Evolutionary conservation across 2,329 filamentous ascomycete species (phyloP), one percentile per base, ranked within the genome.

Genomic region (Fusarium napiforme): DNA sequence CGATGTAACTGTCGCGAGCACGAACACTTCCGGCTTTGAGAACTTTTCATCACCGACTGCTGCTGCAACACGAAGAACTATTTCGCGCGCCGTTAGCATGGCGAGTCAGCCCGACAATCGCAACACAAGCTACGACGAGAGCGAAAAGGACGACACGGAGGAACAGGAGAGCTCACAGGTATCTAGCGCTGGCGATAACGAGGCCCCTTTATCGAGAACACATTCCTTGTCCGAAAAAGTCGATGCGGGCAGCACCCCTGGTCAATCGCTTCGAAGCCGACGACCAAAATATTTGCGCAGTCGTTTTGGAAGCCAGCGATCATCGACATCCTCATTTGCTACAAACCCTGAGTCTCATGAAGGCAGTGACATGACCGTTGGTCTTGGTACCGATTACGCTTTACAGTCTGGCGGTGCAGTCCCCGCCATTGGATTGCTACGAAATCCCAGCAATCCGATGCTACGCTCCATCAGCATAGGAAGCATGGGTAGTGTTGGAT

Each of bases 401-500:
- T 84, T 97, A 40, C 93, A 97, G 77, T 93, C 93, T 5, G 94
- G 93, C 23, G 93, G 94, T 32, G 93, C 93, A 18, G 85, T 90
- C 9, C 90, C 93, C 4, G 85, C 86, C 2, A 78, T 84, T 68
- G 87, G 85, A 14, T 82, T 86, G 74, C 84, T 86, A 32, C 85
- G 87, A 42, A 85, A 83, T 62, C 79, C 84, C 30, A 89, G 87
- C 79, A 86, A 88, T 68, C 83, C 84, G 5, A 85, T 97, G 61
- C 91, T 92, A 26, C 88, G 96, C 30, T 89, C 95, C 16, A 92
- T 95, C 69, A 98, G 95, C 82, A 88, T 98, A 67, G 95, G 95
- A 28, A 98, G 96, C 82, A 88, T 98, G 70, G 95, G 94, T 19
- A 98, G 95, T 80, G 94, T 97, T 84, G 93, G 91, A 5, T 97